Evolutionary conservation across 163 green algal species (phyloP).

Genomic region (Smithsoniella earleae): DNA sequence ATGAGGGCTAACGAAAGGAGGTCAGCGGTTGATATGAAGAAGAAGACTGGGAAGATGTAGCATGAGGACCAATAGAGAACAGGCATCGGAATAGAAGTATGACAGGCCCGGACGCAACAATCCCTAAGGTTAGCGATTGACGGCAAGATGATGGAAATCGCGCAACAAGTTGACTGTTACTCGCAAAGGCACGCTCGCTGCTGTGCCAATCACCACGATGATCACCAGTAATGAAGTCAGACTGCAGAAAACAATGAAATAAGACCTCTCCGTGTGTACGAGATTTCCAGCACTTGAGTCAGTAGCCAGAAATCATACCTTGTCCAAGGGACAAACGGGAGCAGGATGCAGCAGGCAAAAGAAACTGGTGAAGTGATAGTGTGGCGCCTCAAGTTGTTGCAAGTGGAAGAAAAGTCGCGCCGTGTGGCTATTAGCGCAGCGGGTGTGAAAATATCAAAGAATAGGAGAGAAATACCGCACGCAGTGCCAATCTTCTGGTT

Average conservation of each 20-base stretch:
- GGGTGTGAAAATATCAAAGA: not conserved
- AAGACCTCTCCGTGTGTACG: too few relatives aligned
- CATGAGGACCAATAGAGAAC: not conserved
- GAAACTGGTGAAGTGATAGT: too few relatives aligned
- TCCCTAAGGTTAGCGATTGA: not conserved
- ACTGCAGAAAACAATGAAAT: not conserved
- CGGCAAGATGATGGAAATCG: not conserved
- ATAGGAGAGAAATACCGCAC: not conserved
- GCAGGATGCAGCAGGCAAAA: too few relatives aligned
- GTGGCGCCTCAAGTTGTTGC: too few relatives aligned
- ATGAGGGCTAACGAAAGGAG: not conserved
- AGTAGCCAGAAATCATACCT: not conserved
- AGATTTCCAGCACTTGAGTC: too few relatives aligned
- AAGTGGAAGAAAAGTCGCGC: too few relatives aligned
- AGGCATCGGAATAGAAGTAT: not conserved
- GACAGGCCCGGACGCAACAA: not conserved
- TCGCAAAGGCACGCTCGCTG: conserved; percentile 23
- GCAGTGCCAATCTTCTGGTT: too few relatives aligned
- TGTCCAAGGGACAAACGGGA: too few relatives aligned
- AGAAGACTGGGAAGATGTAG: not conserved
- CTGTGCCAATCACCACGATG: conserved; percentile 15
- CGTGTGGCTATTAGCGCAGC: not conserved
- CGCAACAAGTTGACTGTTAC: conserved; percentile 22
- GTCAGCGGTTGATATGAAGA: not conserved
- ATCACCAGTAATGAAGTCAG: not conserved